phyloP scores from a whole-genome alignment of 306 rosid species.

The Oemleria cerasiformis region DNA sequence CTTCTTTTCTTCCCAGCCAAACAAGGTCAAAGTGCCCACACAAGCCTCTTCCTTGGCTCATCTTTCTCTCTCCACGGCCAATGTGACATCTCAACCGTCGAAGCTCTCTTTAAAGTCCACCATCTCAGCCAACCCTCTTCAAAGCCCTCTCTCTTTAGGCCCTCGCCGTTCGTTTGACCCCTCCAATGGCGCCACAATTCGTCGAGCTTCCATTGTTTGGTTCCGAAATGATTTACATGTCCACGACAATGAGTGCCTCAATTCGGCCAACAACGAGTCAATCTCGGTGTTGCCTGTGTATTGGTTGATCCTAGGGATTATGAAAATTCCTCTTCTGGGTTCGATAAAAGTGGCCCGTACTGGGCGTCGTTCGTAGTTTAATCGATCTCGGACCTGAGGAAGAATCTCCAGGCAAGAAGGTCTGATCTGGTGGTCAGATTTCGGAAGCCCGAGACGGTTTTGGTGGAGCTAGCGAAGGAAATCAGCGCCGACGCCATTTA shows the following conservation, averaged over 20 bases:
- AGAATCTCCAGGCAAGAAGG: slow-evolving; percentile 68
- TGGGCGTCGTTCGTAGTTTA: slow-evolving; percentile 71
- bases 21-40: slow-evolving; percentile 60
- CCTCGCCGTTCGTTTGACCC: slow-evolving; percentile 87
- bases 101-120: slow-evolving; percentile 66
- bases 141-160: slow-evolving; percentile 51
- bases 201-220: slow-evolving; percentile 85
- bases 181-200: slow-evolving; percentile 69
- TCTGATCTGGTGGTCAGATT: slow-evolving; percentile 84
- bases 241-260: slow-evolving; percentile 78
- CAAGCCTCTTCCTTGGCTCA: slow-evolving; percentile 78
- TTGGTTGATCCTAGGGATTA: slow-evolving; percentile 90
- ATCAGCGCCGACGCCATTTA: slow-evolving; percentile 82
- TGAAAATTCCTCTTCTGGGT: slow-evolving; percentile 83
- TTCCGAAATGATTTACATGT: slow-evolving; percentile 88
- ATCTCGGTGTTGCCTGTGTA: slow-evolving; percentile 80
- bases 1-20: slow-evolving; percentile 47
- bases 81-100: slow-evolving; percentile 30
- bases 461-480: slow-evolving; percentile 74
- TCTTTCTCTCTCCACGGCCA: slow-evolving; percentile 61
- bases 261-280: slow-evolving; percentile 73
- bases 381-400: slow-evolving; percentile 71
- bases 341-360: slow-evolving; percentile 80
- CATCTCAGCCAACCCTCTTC: slow-evolving; percentile 70
- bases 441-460: slow-evolving; percentile 78